These are phyloP conservation scores for Neonothopanus nambi DNA, from an alignment of 1,284 basidiomycete genomes.

Conservation along the genomic window DNA sequence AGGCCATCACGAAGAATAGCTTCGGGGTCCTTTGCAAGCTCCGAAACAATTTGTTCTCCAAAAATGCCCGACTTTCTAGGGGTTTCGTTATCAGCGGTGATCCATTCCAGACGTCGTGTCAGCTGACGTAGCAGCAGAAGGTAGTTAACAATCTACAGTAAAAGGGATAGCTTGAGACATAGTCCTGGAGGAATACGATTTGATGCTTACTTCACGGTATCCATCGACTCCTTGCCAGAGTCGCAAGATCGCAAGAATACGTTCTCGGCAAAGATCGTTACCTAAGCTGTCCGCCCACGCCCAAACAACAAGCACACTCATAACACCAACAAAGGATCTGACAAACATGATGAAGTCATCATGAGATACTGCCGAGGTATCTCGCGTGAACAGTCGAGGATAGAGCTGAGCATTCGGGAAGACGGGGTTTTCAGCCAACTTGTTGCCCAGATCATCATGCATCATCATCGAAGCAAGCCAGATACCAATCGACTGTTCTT, in stretches of 20 bases:
- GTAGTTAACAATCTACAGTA: constrained; percentile 63
- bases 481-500: constrained; percentile 68
- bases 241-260: constrained; percentile 58
- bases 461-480: constrained; percentile 69
- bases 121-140: constrained; percentile 64
- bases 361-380: constrained; percentile 38
- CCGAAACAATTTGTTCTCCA: constrained; percentile 65
- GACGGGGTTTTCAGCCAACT: constrained; percentile 45
- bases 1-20: constrained; percentile 60
- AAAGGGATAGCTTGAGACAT: constrained; percentile 12
- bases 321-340: constrained; percentile 65
- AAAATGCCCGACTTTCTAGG: constrained; percentile 63
- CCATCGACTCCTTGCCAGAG: constrained; percentile 70
- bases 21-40: constrained; percentile 60
- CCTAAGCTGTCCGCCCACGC: constrained; percentile 80
- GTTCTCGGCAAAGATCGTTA: constrained; percentile 60
- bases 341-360: constrained; percentile 64
- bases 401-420: constrained; percentile 33
- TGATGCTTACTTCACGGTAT: constrained; percentile 55
- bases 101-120: constrained; percentile 62
- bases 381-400: constrained; percentile 36
- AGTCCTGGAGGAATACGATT: constrained; percentile 7
- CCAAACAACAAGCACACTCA: constrained; percentile 69
- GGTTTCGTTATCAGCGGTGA: constrained; percentile 54
- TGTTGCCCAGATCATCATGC: constrained; percentile 49